Conservation (phyloP, 495 filamentous ascomycete species). For the Neurospora terricola region DNA sequence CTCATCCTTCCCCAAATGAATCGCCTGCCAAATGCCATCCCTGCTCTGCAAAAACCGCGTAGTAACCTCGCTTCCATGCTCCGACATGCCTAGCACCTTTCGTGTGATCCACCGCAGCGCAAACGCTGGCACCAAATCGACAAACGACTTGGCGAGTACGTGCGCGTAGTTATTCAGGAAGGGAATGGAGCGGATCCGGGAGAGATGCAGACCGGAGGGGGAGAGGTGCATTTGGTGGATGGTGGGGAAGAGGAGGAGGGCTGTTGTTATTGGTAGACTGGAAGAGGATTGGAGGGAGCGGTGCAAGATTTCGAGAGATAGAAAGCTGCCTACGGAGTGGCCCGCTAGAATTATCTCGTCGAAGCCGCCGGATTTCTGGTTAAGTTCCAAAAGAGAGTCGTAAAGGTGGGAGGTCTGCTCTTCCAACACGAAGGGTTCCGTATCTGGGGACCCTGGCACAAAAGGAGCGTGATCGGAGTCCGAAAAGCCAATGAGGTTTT, state of each 20-base stretch:
- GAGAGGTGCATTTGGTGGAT: conserved; percentile 64
- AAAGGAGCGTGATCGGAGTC: conserved; percentile 35
- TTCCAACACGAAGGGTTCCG: conserved; percentile 42
- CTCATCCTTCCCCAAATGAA: conserved; percentile 57
- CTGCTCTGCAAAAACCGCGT: conserved; percentile 50
- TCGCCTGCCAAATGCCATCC: conserved; percentile 57
- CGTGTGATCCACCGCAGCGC: conserved; percentile 35
- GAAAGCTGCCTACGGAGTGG: conserved; percentile 74
- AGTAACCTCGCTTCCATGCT: conserved; percentile 50
- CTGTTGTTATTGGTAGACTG: conserved; percentile 11
- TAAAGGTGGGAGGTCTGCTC: conserved; percentile 50
- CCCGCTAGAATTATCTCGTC: conserved; percentile 65
- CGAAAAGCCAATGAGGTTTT: conserved; percentile 66
- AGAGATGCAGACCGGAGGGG: conserved; percentile 49
- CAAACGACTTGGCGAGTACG: conserved; percentile 35
- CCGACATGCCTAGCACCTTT: conserved; percentile 43
- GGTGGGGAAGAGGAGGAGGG: conserved; percentile 67
- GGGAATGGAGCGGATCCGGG: conserved; percentile 41
- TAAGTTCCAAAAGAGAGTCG: conserved; percentile 22
- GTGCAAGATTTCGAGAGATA: conserved; percentile 61
- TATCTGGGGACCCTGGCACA: conserved; percentile 4
- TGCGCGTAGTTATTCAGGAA: conserved; percentile 45
- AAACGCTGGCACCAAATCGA: conserved; percentile 36
- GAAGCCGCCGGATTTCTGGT: conserved; percentile 6
- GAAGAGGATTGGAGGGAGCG: conserved; percentile 47